These are phyloP conservation scores for Aspergillus piperis DNA, from an alignment of 2,329 filamentous ascomycete species.

Conservation along the genomic window DNA sequence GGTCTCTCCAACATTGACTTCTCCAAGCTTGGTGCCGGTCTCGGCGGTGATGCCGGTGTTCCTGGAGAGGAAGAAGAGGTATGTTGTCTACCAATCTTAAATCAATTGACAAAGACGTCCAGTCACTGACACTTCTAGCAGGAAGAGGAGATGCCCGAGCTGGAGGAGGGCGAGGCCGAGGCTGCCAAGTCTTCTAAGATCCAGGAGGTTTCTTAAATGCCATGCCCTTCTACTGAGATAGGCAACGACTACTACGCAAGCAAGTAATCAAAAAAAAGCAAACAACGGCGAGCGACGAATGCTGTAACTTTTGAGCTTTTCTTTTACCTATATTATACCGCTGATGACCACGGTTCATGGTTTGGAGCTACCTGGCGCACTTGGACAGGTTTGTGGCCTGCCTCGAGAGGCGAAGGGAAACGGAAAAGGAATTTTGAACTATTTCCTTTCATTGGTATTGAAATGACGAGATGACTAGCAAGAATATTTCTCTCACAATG, in stretches of 20 bases:
- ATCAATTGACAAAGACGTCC: not conserved
- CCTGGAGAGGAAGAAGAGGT: slow-evolving; percentile 42
- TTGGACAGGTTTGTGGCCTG: not conserved
- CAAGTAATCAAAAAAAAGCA: not conserved
- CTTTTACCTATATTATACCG: not conserved
- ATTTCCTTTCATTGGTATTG: slow-evolving; percentile 2
- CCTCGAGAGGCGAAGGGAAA: not conserved
- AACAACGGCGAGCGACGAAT: slow-evolving; percentile 10
- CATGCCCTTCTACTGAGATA: not conserved
- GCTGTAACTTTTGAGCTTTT: slow-evolving; percentile 3
- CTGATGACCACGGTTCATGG: not conserved
- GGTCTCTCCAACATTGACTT: slow-evolving; percentile 90
- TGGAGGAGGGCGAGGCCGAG: slow-evolving; percentile 52
- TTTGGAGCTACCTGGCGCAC: slow-evolving; percentile 1
- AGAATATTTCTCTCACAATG: not conserved
- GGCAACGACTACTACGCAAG: not conserved
- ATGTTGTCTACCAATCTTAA: slow-evolving; percentile 28
- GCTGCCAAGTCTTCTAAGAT: slow-evolving; percentile 44
- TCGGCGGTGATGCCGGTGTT: slow-evolving; percentile 46
- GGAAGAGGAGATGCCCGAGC: slow-evolving; percentile 82
- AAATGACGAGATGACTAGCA: slow-evolving; percentile 10
- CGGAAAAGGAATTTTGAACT: not conserved
- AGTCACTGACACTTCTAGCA: slow-evolving; percentile 30
- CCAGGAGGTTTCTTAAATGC: slow-evolving; percentile 37
- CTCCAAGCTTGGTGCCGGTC: slow-evolving; percentile 75